These are phyloP conservation scores for Plasmodium falciparum DNA, from an alignment of 169 alveolate species.

Conservation along the genomic window DNA sequence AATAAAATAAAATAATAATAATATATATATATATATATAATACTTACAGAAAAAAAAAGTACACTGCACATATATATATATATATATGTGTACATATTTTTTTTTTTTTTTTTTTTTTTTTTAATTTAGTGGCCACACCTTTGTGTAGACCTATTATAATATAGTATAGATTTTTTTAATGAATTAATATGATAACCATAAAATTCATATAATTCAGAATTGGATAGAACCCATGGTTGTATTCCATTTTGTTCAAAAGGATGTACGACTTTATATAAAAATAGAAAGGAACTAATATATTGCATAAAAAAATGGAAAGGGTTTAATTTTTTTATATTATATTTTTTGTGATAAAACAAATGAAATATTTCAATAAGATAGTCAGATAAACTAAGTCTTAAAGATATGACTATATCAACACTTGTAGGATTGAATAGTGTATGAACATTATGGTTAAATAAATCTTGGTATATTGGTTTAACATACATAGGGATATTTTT, in stretches of 20 bases:
- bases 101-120: too few relatives aligned
- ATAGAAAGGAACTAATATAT: slow-evolving; percentile 48
- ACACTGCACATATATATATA: too few relatives aligned
- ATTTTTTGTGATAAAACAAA: not conserved
- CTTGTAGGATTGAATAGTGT: not conserved
- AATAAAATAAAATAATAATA: too few relatives aligned
- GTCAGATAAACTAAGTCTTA: slow-evolving; percentile 33
- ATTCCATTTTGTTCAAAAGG: slow-evolving; percentile 69
- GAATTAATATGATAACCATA: slow-evolving; percentile 27
- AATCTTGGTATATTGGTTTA: slow-evolving; percentile 24
- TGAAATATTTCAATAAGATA: slow-evolving; percentile 1
- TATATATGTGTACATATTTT: too few relatives aligned
- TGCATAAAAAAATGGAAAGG: slow-evolving; percentile 14
- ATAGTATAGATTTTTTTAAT: slow-evolving; percentile 24
- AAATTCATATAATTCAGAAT: slow-evolving; percentile 51
- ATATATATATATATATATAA: too few relatives aligned
- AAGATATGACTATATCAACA: slow-evolving; percentile 49
- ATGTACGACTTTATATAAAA: slow-evolving; percentile 36
- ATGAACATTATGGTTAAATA: slow-evolving; percentile 8
- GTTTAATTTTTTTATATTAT: slow-evolving; percentile 5
- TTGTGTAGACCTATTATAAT: slow-evolving; percentile 36
- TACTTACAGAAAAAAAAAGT: too few relatives aligned
- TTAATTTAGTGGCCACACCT: slow-evolving; percentile 13
- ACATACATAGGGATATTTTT: slow-evolving; percentile 59
- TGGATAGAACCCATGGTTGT: slow-evolving; percentile 70